These are phyloP conservation scores for sweet orange (Citrus sinensis) DNA, from an alignment of 345 rosid genomes.

Conservation along the genomic window DVS_A1.0 CM039168.1:1249501-1250000, in stretches of 20 bases:
- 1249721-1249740: background rate
- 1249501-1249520: slow-evolving; percentile 88
- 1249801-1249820: slow-evolving; percentile 1
- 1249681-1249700: background rate
- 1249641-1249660: background rate
- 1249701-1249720: background rate
- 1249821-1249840: background rate
- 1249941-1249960: background rate
- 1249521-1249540: slow-evolving; percentile 86
- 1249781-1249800: background rate
- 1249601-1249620: slow-evolving; percentile 46
- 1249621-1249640: slow-evolving; percentile 76
- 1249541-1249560: slow-evolving; percentile 97
- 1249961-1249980: background rate
- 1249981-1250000: background rate
- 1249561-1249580: slow-evolving; percentile 59
- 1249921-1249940: background rate
- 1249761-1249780: background rate
- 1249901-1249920: background rate
- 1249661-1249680: background rate
- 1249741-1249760: background rate
- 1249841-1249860: background rate
- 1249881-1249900: background rate
- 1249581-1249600: slow-evolving; percentile 44
- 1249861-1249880: background rate